Base-by-base conservation (phyloP, 2,329 filamentous ascomycete species). In the Passalora sequoiae region DNA sequence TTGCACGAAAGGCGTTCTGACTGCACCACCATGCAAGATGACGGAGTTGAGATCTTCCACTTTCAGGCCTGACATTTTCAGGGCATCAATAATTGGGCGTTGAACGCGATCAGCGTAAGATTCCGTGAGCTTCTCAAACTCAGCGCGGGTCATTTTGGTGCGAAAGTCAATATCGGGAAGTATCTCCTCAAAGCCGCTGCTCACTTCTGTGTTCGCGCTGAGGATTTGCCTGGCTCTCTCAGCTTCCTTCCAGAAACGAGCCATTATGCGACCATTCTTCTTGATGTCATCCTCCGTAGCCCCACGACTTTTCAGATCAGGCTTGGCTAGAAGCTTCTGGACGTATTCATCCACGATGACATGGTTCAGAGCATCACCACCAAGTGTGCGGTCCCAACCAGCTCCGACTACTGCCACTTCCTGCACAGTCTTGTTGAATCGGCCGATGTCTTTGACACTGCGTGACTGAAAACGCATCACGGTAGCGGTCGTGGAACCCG, bases 401-500 rank as follows among this genome's bases (percentile, higher is more conserved):
- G 78, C 78, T 45, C 91, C 89, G 32, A 96, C 58, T 27, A 94
- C 86, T 49, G 88, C 80, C n/a, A 97, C 84, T 65, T 98, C 92
- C 63, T 97, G 92, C 22, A 98, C 71, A 1, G 89, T 96, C 78
- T 97, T 97, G 75, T 96, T 97, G 72, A 80, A 91, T 65, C 86
- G 89, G 54, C 89, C 89, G 43, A 91, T 70, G 57, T 96, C 91
- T 74, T 97, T 98, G 50, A 97, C 83, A 1, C 77, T 82, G 56
- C 84, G 83, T 62, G 86, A 85, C 66, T 96, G 89, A 69, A 98
- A 95, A 59, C 83, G 84, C 63, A 98, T 69, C 40, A 98, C 73
- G 5, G 89, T 92, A 4, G 91, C 91, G 58, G 88, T 94, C 22
- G 91, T 86, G 33, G 88, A 96, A 4, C 92, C 92, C 55, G 92